These are phyloP conservation scores for Aureobasidium sp. DNA, from an alignment of 2,329 filamentous ascomycete genomes.

Conservation along the genomic window DNA sequence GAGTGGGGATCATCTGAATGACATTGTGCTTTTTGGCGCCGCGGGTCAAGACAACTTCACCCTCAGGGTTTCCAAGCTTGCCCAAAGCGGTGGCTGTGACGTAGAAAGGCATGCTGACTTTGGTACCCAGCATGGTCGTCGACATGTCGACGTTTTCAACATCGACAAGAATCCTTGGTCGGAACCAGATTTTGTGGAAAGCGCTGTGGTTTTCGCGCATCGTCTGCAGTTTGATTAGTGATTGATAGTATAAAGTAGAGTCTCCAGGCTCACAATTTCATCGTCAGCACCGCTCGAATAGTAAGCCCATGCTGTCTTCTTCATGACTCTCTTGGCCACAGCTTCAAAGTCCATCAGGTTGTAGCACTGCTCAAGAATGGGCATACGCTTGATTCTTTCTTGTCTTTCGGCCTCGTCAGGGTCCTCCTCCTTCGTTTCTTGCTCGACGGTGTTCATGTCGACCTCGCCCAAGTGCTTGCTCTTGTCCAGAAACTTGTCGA, in stretches of 20 bases:
- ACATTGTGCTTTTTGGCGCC: conserved; percentile 81
- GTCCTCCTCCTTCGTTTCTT: conserved; percentile 58
- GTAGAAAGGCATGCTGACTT: conserved; percentile 83
- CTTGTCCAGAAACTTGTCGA: conserved; percentile 71
- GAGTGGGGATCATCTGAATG: conserved; percentile 96
- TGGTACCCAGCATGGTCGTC: conserved; percentile 90
- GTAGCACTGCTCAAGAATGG: conserved; percentile 78
- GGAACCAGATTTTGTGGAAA: conserved; percentile 97
- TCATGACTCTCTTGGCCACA: conserved; percentile 85
- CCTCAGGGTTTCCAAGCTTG: conserved; percentile 88
- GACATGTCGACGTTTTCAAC: conserved; percentile 80
- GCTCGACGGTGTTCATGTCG: conserved; percentile 72
- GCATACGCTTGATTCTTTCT: conserved; percentile 62
- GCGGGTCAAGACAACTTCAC: conserved; percentile 83
- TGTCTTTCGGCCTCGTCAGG: conserved; percentile 69
- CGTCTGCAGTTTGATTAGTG: conserved; percentile 50
- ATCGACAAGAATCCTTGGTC: conserved; percentile 79
- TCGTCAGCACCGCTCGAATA: conserved; percentile 92
- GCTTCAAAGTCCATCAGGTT: conserved; percentile 95
- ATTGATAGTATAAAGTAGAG: background rate
- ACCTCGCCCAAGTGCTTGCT: conserved; percentile 86
- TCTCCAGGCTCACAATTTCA: conserved; percentile 58
- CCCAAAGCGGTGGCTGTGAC: conserved; percentile 93
- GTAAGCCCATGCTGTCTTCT: conserved; percentile 94
- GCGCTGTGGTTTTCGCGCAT: conserved; percentile 92